phyloP scores from a whole-genome alignment of 2,329 filamentous ascomycete genomes.

The Thelonectria olida region DNA sequence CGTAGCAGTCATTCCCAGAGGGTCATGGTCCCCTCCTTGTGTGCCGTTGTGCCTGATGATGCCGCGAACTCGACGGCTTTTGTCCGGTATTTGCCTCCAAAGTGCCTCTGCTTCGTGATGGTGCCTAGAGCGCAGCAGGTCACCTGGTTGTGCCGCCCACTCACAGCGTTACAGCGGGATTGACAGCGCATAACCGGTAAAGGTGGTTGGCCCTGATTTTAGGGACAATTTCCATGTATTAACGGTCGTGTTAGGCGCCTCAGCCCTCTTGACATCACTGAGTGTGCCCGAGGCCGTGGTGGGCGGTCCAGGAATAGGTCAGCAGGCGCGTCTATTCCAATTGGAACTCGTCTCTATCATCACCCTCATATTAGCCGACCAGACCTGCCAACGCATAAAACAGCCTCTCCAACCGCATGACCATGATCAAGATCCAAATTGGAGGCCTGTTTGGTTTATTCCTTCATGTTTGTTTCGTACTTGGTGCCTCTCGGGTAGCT shows the following conservation, averaged over 20 bases:
- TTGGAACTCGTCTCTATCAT: conserved; percentile 27
- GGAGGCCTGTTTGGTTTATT: conserved; percentile 27
- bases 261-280: conserved; percentile 35
- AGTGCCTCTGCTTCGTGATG: conserved; percentile 7
- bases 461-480: neutral
- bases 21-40: conserved; percentile 21
- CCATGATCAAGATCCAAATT: conserved; percentile 28
- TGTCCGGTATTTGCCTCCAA: conserved; percentile 6
- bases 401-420: conserved; percentile 36
- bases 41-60: conserved; percentile 15
- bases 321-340: conserved; percentile 35
- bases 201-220: conserved; percentile 9
- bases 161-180: conserved; percentile 22
- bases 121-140: conserved; percentile 20
- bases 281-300: conserved; percentile 27
- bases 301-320: conserved; percentile 35
- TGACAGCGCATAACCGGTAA: conserved; percentile 21
- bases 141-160: conserved; percentile 18
- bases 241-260: conserved; percentile 25
- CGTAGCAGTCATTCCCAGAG: conserved; percentile 18
- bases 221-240: conserved; percentile 12
- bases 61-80: conserved; percentile 3
- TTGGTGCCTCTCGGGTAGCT: neutral
- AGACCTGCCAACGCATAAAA: conserved; percentile 41
- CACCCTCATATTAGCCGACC: conserved; percentile 11